Evolutionary conservation across 805 yeast species (phyloP), one percentile per base, ranked within the genome.

Genomic region (Saturnispora bothae): DNA sequence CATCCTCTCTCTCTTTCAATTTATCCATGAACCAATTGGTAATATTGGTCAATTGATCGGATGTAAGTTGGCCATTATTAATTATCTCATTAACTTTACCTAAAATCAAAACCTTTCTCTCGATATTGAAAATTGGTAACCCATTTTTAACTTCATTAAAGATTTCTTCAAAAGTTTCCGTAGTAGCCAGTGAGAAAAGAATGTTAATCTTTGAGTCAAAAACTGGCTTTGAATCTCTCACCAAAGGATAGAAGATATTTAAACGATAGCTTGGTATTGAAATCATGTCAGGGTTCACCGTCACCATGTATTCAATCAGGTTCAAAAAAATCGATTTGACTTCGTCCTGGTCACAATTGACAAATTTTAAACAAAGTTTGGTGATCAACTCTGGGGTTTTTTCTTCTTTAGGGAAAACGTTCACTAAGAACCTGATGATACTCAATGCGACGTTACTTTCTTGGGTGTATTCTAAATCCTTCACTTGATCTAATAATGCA

Each of bases 391-490:
- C n/a, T 3, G 68, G 63, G 16, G 66, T 64, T 3, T 68, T 66
- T 28, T 6, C 16, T 9, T 78, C 71, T 0, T 8, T 8, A 7
- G 88, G 77, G 0, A 78, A 69, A n/a, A 84, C 55, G 36, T 69
- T 71, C 34, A 65, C 55, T 40, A 71, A 64, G 7, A 82, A 74
- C 44, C 75, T 70, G 1, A 78, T 64, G 3, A 76, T 63, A 12
- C 83, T 71, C 12, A 84, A 45, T 1, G 81, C 60, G 4, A 84
- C 88, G 25, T 73, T 68, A 5, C 73, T 72, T 36, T 78, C 73
- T 4, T 65, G 56, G 18, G 78, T 65, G 46, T 64, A 69, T 8
- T 71, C 59, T 22, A 84, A 57, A 31, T 54, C 54, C 18, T 22
- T 19, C 20, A 79, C 44, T 0, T 76, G 54, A 1, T 65, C 55